phyloP scores from a whole-genome alignment of 2,329 filamentous ascomycete species.

The Triangularia setosa region DNA sequence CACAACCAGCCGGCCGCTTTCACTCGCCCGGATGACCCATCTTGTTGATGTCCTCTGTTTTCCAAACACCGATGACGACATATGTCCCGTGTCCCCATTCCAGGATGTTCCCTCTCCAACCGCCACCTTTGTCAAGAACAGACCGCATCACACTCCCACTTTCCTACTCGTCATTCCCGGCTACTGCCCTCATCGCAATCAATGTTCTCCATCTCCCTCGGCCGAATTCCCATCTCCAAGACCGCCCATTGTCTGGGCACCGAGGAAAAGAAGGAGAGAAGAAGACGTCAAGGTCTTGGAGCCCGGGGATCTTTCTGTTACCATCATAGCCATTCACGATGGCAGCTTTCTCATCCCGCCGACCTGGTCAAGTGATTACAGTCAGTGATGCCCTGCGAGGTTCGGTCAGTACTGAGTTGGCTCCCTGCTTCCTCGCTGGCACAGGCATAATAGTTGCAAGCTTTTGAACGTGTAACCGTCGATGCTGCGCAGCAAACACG shows the following conservation, averaged over 20 bases:
- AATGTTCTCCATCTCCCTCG: neutral
- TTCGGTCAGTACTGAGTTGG: neutral
- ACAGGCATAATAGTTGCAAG: neutral
- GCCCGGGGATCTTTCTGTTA: neutral
- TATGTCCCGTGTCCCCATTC: neutral
- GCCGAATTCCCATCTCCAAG: neutral
- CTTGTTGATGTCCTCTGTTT: neutral
- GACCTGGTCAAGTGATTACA: neutral
- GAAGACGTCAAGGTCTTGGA: neutral
- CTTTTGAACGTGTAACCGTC: neutral
- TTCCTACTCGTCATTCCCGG: neutral
- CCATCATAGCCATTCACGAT: neutral
- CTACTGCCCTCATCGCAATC: neutral
- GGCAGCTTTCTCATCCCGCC: neutral
- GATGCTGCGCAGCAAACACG: neutral
- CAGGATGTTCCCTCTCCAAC: neutral
- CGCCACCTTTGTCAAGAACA: neutral
- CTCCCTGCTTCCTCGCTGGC: neutral
- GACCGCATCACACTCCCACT: neutral
- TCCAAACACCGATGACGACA: neutral
- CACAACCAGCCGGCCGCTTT: neutral
- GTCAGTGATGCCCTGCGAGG: neutral
- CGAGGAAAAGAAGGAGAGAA: neutral
- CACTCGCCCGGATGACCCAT: too few species aligned
- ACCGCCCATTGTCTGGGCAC: neutral